phyloP scores from a whole-genome alignment of 2,329 filamentous ascomycete genomes.

The Chalaropsis thielavioides region DNA sequence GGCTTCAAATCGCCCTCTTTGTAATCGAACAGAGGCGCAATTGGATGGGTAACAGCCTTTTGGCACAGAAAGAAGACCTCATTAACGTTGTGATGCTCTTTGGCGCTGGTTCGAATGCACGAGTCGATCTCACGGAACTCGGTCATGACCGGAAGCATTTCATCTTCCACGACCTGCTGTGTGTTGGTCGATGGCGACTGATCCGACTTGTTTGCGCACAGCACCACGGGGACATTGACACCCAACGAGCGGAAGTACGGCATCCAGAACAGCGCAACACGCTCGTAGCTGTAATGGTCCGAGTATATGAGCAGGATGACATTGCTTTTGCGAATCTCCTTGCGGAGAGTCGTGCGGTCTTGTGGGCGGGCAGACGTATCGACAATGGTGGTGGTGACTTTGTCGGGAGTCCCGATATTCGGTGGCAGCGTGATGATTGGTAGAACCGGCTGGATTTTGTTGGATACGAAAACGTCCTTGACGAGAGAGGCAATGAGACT shows the following conservation, averaged over 20 bases:
- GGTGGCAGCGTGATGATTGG: constrained; percentile 92
- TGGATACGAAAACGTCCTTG: constrained; percentile 90
- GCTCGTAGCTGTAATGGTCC: constrained; percentile 97
- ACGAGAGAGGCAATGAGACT: constrained; percentile 89
- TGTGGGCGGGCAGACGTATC: constrained; percentile 93
- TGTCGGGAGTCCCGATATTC: constrained; percentile 82
- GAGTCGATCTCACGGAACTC: constrained; percentile 99
- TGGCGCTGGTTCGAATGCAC: constrained; percentile 85
- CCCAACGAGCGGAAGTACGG: constrained; percentile 93
- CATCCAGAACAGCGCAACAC: constrained; percentile 95
- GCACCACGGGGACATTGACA: constrained; percentile 94
- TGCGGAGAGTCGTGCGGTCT: constrained; percentile 75
- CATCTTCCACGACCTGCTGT: constrained; percentile 79
- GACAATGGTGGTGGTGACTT: constrained; percentile 93
- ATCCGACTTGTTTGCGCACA: constrained; percentile 97
- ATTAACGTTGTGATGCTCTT: constrained; percentile 86
- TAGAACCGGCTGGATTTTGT: constrained; percentile 87
- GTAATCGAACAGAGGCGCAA: constrained; percentile 90
- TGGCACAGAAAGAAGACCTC: constrained; percentile 96
- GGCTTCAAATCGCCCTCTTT: constrained; percentile 85
- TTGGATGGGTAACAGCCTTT: constrained; percentile 93
- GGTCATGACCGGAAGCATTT: constrained; percentile 96
- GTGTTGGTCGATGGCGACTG: constrained; percentile 59
- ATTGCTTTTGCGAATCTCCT: constrained; percentile 92
- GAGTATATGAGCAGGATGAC: constrained; percentile 95